These are phyloP conservation scores for Colletotrichum eleusines DNA, from an alignment of 2,329 filamentous ascomycete genomes.

Conservation along the genomic window DNA sequence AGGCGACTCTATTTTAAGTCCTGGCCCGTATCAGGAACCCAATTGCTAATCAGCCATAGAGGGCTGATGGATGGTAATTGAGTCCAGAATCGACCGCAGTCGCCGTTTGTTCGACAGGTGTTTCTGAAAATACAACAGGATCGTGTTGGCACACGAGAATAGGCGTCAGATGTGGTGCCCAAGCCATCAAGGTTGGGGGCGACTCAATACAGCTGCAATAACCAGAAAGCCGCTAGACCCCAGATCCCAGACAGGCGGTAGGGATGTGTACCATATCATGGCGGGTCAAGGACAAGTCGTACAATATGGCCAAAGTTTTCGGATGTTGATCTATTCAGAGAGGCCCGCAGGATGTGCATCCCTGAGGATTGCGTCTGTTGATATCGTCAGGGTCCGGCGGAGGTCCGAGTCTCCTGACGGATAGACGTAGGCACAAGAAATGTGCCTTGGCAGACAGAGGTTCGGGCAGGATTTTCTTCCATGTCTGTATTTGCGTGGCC, in stretches of 20 bases:
- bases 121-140: conserved; percentile 10
- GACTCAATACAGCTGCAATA: background rate
- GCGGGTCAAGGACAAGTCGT: background rate
- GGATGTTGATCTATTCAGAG: background rate
- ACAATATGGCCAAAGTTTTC: background rate
- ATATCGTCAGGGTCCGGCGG: background rate
- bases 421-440: background rate
- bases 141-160: conserved; percentile 15
- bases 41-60: background rate
- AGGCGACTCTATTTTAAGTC: conserved; percentile 4
- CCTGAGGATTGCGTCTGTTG: background rate
- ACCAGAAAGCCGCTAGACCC: background rate
- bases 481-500: background rate
- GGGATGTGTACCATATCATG: conserved; percentile 7
- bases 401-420: conserved; percentile 1
- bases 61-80: background rate
- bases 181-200: background rate
- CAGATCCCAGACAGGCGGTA: background rate
- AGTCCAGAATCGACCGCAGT: background rate
- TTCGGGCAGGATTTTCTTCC: conserved; percentile 15
- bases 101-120: background rate
- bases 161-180: background rate
- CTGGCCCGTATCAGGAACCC: conserved; percentile 2
- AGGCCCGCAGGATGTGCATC: background rate
- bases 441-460: conserved; percentile 25